A percentile compares a stretch with the other conserved stretches of the same genome.
Evolutionary conservation across 2,329 filamentous ascomycete species (phyloP).

Genomic region (Arachnopeziza araneosa): DNA sequence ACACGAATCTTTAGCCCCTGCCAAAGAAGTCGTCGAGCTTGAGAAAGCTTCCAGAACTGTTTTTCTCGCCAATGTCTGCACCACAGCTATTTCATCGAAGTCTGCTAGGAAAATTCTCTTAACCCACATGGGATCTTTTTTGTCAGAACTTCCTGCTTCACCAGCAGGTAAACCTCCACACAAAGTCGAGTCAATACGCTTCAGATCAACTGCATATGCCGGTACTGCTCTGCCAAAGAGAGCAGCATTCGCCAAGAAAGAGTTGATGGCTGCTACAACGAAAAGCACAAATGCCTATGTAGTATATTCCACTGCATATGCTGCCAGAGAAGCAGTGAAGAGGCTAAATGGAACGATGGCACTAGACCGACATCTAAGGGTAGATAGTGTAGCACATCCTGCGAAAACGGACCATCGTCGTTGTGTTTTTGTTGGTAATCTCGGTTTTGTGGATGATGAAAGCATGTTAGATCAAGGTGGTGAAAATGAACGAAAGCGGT

Average conservation of each 20-base stretch:
- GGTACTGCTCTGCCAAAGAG: conserved; percentile 77
- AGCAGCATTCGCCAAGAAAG: conserved; percentile 87
- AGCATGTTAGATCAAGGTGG: conserved; percentile 61
- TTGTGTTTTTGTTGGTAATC: conserved; percentile 93
- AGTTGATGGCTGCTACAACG: conserved; percentile 85
- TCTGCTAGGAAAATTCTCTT: conserved; percentile 71
- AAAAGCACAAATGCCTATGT: conserved; percentile 92
- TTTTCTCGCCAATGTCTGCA: conserved; percentile 88
- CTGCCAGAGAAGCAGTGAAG: conserved; percentile 69
- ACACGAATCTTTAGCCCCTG: conserved; percentile 52
- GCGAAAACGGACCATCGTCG: conserved; percentile 75
- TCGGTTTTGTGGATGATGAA: conserved; percentile 94
- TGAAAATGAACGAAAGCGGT: conserved; percentile 65
- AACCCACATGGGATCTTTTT: conserved; percentile 71
- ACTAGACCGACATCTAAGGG: conserved; percentile 81
- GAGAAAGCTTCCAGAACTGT: conserved; percentile 87
- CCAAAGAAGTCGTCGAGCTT: conserved; percentile 56
- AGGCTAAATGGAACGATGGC: conserved; percentile 79
- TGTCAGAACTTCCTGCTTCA: conserved; percentile 47
- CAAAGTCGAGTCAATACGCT: conserved; percentile 85
- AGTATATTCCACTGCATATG: conserved; percentile 72
- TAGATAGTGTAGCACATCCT: conserved; percentile 87
- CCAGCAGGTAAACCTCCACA: conserved; percentile 46
- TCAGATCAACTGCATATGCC: conserved; percentile 86
- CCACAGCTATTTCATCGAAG: conserved; percentile 75